Evolutionary conservation across 2,329 filamentous ascomycete species (phyloP).

Genomic region (Stemphylium vesicarium): DNA sequence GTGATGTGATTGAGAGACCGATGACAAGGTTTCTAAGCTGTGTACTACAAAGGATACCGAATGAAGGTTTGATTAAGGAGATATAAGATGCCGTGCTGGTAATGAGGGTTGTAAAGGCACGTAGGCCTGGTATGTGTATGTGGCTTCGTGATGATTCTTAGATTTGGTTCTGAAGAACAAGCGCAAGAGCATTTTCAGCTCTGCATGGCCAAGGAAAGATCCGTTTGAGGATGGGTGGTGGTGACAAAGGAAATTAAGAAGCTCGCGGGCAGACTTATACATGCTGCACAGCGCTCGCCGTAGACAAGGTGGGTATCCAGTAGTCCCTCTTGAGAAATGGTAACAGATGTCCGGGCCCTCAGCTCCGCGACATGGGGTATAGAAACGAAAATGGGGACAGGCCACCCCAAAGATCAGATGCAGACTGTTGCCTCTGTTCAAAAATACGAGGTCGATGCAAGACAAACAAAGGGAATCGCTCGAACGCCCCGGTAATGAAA

Average conservation of each 20-base stretch:
- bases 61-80: constrained; percentile 21
- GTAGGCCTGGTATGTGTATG: constrained; percentile 40
- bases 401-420: constrained; percentile 25
- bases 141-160: constrained; percentile 44
- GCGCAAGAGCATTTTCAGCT: constrained; percentile 39
- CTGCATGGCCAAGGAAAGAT: constrained; percentile 37
- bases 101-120: constrained; percentile 33
- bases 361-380: constrained; percentile 34
- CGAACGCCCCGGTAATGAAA: constrained; percentile 43
- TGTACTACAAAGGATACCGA: constrained; percentile 22
- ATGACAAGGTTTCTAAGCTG: constrained; percentile 25
- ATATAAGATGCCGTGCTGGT: constrained; percentile 28
- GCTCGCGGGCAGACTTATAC: constrained; percentile 35
- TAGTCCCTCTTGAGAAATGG: constrained; percentile 33
- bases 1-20: constrained; percentile 1
- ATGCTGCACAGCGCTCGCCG: constrained; percentile 34
- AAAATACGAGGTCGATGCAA: constrained; percentile 34
- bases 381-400: constrained; percentile 41
- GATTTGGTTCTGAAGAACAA: constrained; percentile 35
- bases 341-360: constrained; percentile 28
- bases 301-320: constrained; percentile 38
- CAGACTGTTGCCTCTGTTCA: constrained; percentile 30
- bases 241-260: constrained; percentile 45
- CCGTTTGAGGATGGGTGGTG: constrained; percentile 40
- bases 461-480: constrained; percentile 43